A percentile compares a stretch with the other conserved stretches of the same genome.
Evolutionary conservation across 192 early-diverging fungal species (phyloP).

Genomic region (Gryganskiella cystojenkinii): DNA sequence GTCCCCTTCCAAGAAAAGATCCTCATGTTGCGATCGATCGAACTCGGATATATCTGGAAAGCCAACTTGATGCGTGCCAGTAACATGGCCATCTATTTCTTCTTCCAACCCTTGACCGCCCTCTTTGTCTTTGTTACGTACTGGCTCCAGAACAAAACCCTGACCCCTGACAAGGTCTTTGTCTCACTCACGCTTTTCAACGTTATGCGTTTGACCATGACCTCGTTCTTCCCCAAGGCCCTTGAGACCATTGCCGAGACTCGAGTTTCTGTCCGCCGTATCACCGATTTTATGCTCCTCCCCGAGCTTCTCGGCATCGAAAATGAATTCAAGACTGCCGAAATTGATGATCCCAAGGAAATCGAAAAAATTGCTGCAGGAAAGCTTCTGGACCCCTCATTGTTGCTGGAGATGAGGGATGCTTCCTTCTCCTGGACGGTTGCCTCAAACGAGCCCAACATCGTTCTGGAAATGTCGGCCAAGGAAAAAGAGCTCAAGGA

Average conservation of each 20-base stretch:
- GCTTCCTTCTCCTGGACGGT: conserved; percentile 50
- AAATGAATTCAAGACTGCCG: conserved; percentile 25
- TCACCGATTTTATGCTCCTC: conserved; percentile 53
- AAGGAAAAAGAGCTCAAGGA: conserved; percentile 27
- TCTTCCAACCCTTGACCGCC: conserved; percentile 50
- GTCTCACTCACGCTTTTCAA: conserved; percentile 51
- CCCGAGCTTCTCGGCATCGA: conserved; percentile 49
- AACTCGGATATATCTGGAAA: conserved; percentile 46
- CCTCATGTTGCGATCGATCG: conserved; percentile 42
- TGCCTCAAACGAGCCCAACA: conserved; percentile 27
- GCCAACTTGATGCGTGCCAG: conserved; percentile 51
- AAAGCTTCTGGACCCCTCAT: conserved; percentile 5
- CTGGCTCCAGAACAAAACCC: conserved; percentile 33
- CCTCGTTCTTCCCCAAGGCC: conserved; percentile 53
- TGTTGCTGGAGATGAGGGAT: conserved; percentile 39
- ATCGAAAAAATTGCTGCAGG: not conserved
- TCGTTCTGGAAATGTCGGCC: conserved; percentile 21
- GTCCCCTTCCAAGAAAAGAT: conserved; percentile 55
- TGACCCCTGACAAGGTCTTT: conserved; percentile 53
- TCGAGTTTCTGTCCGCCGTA: conserved; percentile 42
- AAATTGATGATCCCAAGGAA: not conserved
- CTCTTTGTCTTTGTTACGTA: conserved; percentile 46
- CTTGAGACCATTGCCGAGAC: conserved; percentile 56
- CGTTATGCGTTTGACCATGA: conserved; percentile 56
- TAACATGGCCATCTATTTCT: conserved; percentile 56